These are phyloP conservation scores for Inga leiocalycina DNA, from an alignment of 306 rosid genomes.

Conservation along the genomic window DNA sequence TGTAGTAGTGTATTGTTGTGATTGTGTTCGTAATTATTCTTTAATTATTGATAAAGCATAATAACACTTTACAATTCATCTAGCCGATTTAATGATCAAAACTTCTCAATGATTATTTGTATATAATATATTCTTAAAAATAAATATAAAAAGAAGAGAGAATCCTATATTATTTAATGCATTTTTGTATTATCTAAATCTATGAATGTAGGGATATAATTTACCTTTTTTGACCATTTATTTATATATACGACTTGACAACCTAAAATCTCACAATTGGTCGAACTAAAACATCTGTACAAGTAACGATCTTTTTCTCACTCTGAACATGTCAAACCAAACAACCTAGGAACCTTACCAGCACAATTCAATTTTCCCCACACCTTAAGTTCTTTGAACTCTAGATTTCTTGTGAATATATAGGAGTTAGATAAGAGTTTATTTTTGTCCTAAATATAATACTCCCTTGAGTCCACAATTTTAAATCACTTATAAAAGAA, in stretches of 20 bases:
- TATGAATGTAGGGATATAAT: not conserved
- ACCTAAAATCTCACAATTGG: not conserved
- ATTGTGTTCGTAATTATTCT: too few relatives aligned
- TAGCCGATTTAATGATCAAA: too few relatives aligned
- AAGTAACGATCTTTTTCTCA: not conserved
- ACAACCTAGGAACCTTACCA: not conserved
- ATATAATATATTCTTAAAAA: not conserved
- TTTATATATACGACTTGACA: too few relatives aligned
- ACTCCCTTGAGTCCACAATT: too few relatives aligned
- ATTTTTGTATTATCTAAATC: not conserved
- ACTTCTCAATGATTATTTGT: not conserved
- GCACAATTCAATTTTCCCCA: not conserved
- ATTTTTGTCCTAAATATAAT: too few relatives aligned
- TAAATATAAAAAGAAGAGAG: not conserved
- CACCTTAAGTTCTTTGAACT: not conserved
- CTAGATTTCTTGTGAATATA: too few relatives aligned
- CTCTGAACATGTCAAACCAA: not conserved
- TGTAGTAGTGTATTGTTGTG: too few relatives aligned
- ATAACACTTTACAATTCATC: too few relatives aligned
- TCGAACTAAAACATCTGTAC: not conserved
- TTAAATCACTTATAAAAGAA: too few relatives aligned
- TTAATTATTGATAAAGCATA: too few relatives aligned
- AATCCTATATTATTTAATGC: not conserved
- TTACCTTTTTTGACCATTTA: not conserved
- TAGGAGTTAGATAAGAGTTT: too few relatives aligned